A percentile compares a stretch with the other conserved stretches of the same genome.
These are phyloP conservation scores for Botryotinia narcissicola DNA, from an alignment of 2,329 filamentous ascomycete genomes.

Conservation along the genomic window DNA sequence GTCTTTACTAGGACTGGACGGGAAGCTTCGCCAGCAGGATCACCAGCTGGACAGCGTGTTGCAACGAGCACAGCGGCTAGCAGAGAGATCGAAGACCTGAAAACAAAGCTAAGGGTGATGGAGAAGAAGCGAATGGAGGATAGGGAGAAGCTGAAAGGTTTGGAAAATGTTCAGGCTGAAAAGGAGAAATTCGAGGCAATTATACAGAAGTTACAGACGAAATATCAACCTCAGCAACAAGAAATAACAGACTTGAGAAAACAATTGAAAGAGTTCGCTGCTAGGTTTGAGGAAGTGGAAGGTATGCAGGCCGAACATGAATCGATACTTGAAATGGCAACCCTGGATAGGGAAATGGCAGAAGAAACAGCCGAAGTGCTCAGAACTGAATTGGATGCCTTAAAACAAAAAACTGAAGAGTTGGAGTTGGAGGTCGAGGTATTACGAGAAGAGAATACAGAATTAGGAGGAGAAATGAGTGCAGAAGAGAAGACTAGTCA, in stretches of 20 bases:
- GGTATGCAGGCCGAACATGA: conserved; percentile 81
- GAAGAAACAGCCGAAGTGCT: conserved; percentile 85
- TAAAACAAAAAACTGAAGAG: conserved; percentile 78
- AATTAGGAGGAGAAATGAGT: conserved; percentile 79
- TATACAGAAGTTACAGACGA: conserved; percentile 86
- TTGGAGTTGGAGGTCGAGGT: conserved; percentile 86
- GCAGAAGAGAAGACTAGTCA: conserved; percentile 83
- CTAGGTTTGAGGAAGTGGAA: conserved; percentile 67
- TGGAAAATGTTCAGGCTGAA: conserved; percentile 75
- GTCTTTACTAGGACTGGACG: conserved; percentile 31
- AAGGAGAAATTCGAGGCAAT: conserved; percentile 77
- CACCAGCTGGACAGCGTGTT: conserved; percentile 31
- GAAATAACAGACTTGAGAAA: conserved; percentile 76
- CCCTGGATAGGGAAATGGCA: conserved; percentile 91
- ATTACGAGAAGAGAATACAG: conserved; percentile 79
- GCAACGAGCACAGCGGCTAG: conserved; percentile 34
- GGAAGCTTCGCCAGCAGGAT: conserved; percentile 30
- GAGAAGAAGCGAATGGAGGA: conserved; percentile 87
- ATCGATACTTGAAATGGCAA: conserved; percentile 77
- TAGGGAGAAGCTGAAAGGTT: conserved; percentile 74
- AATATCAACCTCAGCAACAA: conserved; percentile 80
- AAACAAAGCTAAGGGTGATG: conserved; percentile 80
- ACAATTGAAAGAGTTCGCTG: conserved; percentile 72
- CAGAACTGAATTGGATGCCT: conserved; percentile 74
- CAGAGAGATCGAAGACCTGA: conserved; percentile 78